These are phyloP conservation scores for Suhomyces bokatorum DNA, from an alignment of 1,139 yeast species.

Conservation along the genomic window DNA sequence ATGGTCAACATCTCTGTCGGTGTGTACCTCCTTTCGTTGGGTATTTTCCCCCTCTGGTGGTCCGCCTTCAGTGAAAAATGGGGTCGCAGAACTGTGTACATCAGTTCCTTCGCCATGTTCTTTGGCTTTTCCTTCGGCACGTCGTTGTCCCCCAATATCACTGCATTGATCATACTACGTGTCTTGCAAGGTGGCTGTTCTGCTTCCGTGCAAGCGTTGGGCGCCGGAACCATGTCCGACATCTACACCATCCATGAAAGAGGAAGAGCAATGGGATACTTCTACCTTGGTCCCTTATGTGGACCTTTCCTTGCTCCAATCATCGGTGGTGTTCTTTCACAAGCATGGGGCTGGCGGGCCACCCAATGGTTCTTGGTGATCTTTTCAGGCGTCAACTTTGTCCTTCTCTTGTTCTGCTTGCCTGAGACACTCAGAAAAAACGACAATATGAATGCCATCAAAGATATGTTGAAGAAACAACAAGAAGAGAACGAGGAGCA, in stretches of 20 bases:
- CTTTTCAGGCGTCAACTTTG: slow-evolving; percentile 55
- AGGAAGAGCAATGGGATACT: slow-evolving; percentile 80
- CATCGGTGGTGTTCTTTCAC: slow-evolving; percentile 73
- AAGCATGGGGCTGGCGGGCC: slow-evolving; percentile 83
- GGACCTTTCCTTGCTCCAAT: slow-evolving; percentile 85
- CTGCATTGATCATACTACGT: slow-evolving; percentile 65
- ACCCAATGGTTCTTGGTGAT: slow-evolving; percentile 85
- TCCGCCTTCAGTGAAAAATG: slow-evolving; percentile 71
- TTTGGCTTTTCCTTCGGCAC: slow-evolving; percentile 72
- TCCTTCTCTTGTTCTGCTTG: slow-evolving; percentile 53
- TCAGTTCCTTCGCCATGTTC: slow-evolving; percentile 64
- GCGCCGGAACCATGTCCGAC: slow-evolving; percentile 87
- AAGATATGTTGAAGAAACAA: slow-evolving; percentile 30
- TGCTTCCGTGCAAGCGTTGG: slow-evolving; percentile 85
- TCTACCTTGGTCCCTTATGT: slow-evolving; percentile 76
- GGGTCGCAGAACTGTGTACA: slow-evolving; percentile 75
- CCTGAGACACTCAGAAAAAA: slow-evolving; percentile 76
- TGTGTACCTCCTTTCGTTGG: slow-evolving; percentile 68
- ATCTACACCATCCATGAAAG: slow-evolving; percentile 65
- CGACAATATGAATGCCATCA: slow-evolving; percentile 51
- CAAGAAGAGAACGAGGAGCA: slow-evolving; percentile 10
- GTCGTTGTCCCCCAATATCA: slow-evolving; percentile 63
- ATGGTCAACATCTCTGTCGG: slow-evolving; percentile 81
- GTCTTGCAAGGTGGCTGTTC: slow-evolving; percentile 78
- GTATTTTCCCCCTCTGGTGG: slow-evolving; percentile 90